phyloP scores from a whole-genome alignment of 768 basidiomycete species.

The Boletellus ananiceps region DNA sequence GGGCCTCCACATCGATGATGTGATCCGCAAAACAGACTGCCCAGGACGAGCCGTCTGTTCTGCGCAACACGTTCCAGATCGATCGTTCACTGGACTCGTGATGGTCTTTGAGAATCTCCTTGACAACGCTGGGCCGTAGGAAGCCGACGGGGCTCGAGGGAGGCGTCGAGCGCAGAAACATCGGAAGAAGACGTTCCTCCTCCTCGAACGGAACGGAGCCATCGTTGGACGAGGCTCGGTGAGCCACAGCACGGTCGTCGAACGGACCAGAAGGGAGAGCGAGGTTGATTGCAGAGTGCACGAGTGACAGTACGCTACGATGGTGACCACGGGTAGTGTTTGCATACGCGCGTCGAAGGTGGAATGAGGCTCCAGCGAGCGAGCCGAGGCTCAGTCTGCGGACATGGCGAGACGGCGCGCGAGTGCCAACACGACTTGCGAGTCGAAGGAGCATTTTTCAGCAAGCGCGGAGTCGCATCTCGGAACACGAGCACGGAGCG shows the following conservation, averaged over 20 bases:
- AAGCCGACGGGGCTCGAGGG: constrained; percentile 18
- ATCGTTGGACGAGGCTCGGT: constrained; percentile 20
- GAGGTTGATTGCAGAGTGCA: constrained; percentile 25
- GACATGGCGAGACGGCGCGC: not conserved
- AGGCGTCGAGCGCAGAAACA: constrained; percentile 14
- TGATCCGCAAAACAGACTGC: constrained; percentile 19
- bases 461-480: not conserved
- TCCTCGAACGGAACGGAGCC: constrained; percentile 4
- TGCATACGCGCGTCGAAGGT: not conserved
- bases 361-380: not conserved
- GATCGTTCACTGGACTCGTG: constrained; percentile 4
- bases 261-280: constrained; percentile 24
- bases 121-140: constrained; percentile 11
- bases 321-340: not conserved
- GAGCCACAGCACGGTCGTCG: constrained; percentile 4
- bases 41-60: constrained; percentile 14
- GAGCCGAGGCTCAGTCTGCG: not conserved
- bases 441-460: not conserved
- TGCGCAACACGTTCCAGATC: constrained; percentile 18
- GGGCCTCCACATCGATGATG: constrained; percentile 9
- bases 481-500: not conserved
- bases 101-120: constrained; percentile 12
- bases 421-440: not conserved
- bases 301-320: constrained; percentile 19
- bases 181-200: constrained; percentile 20